Conservation (phyloP, 768 basidiomycete genomes). For the Phlebiopsis gigantea region DNA sequence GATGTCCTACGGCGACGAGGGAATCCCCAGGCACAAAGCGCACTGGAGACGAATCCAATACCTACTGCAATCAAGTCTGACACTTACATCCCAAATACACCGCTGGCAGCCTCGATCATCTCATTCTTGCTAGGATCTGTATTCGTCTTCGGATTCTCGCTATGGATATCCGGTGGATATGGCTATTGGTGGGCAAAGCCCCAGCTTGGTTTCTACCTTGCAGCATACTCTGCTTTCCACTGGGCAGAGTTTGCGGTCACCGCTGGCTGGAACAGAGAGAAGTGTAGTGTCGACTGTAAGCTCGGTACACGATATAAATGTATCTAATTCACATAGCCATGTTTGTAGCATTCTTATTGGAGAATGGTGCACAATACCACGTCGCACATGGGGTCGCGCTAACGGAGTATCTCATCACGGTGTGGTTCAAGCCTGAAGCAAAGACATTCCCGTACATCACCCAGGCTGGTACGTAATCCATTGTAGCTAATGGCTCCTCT, state of each 20-base stretch:
- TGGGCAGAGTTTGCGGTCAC: constrained; percentile 94
- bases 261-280: constrained; percentile 91
- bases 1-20: constrained; percentile 30
- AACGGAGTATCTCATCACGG: constrained; percentile 69
- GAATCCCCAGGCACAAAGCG: constrained; percentile 24
- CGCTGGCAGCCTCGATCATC: constrained; percentile 68
- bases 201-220: constrained; percentile 79
- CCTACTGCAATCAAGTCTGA: constrained; percentile 29
- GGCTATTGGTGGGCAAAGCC: constrained; percentile 60
- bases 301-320: constrained; percentile 11
- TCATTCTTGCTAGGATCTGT: constrained; percentile 71
- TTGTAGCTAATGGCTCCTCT: not conserved
- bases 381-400: constrained; percentile 76
- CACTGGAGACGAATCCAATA: constrained; percentile 53
- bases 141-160: constrained; percentile 54
- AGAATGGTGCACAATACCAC: constrained; percentile 85
- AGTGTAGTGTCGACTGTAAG: constrained; percentile 91
- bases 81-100: constrained; percentile 84
- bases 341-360: constrained; percentile 78
- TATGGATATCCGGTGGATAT: constrained; percentile 45
- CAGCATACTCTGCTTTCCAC: constrained; percentile 85
- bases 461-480: constrained; percentile 41
- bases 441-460: constrained; percentile 61
- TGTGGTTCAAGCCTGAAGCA: constrained; percentile 59
- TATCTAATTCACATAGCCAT: not conserved